Evolutionary conservation across 306 rosid species (phyloP).

Genomic region (Quercus engelmannii): DNA sequence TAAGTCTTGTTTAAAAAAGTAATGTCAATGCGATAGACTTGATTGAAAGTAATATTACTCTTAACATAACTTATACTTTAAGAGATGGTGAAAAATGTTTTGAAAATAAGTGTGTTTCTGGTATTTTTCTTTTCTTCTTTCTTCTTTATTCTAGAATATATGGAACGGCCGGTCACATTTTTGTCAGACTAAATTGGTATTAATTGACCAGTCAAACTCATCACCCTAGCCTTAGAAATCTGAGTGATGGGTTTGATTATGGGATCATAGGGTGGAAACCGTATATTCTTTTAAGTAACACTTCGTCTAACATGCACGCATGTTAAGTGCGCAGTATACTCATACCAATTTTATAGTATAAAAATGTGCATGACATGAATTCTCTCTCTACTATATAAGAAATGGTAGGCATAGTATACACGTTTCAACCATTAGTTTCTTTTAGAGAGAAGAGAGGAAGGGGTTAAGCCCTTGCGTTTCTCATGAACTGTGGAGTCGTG

Average conservation of each 20-base stretch:
- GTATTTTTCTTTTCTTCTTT: neutral
- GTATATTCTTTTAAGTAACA: neutral
- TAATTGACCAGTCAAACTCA: slow-evolving; percentile 16
- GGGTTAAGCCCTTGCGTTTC: slow-evolving; percentile 49
- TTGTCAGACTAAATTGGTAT: neutral
- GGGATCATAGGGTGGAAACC: slow-evolving; percentile 16
- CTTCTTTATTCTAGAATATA: neutral
- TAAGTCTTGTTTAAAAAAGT: accelerated
- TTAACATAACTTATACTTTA: too few relatives aligned
- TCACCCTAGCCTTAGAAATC: neutral
- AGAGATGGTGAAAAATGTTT: too few relatives aligned
- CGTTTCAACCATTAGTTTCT: slow-evolving; percentile 47
- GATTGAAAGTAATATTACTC: too few relatives aligned
- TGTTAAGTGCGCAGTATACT: too few relatives aligned
- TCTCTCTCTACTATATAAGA: slow-evolving; percentile 16
- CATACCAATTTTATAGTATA: neutral
- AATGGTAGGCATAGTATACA: slow-evolving; percentile 37
- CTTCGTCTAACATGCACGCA: too few relatives aligned
- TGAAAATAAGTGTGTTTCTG: neutral
- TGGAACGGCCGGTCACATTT: neutral
- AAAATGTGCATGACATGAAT: slow-evolving; percentile 26
- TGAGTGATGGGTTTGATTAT: neutral
- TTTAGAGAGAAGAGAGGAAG: slow-evolving; percentile 4
- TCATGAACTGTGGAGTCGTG: slow-evolving; percentile 99
- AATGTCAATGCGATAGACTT: too few relatives aligned